Percentiles rank a stretch among this genome's conserved stretches.
phyloP scores from a whole-genome alignment of 2,329 filamentous ascomycete genomes.

The Nannizzia gypsea region DNA sequence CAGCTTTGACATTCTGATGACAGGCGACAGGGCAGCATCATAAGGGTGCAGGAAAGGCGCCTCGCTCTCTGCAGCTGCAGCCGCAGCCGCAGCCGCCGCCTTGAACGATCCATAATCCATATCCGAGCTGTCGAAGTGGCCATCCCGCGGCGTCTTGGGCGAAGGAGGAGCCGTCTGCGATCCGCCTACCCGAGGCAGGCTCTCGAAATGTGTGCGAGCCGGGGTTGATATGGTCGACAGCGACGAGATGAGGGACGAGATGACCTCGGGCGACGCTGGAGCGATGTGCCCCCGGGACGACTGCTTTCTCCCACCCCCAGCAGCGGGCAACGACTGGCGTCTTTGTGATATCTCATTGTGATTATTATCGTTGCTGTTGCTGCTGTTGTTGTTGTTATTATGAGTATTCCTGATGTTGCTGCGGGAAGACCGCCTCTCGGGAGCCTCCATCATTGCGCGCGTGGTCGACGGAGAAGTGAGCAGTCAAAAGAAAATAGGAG shows the following conservation, averaged over 20 bases:
- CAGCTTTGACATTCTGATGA: slow-evolving; percentile 70
- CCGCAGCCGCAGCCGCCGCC: slow-evolving; percentile 41
- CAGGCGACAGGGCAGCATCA: slow-evolving; percentile 52
- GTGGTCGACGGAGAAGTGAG: background rate
- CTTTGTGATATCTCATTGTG: slow-evolving; percentile 13
- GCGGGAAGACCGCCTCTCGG: no score
- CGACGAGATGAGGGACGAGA: slow-evolving; percentile 51
- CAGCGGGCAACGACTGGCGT: slow-evolving; percentile 35
- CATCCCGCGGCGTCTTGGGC: slow-evolving; percentile 22
- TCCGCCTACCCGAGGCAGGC: slow-evolving; percentile 32
- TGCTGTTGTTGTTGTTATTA: no score
- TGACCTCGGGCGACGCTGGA: slow-evolving; percentile 38
- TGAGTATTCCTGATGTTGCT: no score
- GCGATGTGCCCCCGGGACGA: slow-evolving; percentile 25
- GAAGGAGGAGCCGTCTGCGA: slow-evolving; percentile 30
- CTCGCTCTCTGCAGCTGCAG: slow-evolving; percentile 41
- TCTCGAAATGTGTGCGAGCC: slow-evolving; percentile 58
- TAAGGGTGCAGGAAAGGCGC: slow-evolving; percentile 41
- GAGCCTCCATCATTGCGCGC: no score
- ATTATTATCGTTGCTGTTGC: background rate
- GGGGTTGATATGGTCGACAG: slow-evolving; percentile 51
- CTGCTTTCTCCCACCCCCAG: slow-evolving; percentile 15
- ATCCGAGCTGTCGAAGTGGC: slow-evolving; percentile 43
- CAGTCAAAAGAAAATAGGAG: background rate
- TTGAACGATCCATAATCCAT: slow-evolving; percentile 61